phyloP scores from a whole-genome alignment of 2,329 filamentous ascomycete species.

The Simplicillium sp. region DNA sequence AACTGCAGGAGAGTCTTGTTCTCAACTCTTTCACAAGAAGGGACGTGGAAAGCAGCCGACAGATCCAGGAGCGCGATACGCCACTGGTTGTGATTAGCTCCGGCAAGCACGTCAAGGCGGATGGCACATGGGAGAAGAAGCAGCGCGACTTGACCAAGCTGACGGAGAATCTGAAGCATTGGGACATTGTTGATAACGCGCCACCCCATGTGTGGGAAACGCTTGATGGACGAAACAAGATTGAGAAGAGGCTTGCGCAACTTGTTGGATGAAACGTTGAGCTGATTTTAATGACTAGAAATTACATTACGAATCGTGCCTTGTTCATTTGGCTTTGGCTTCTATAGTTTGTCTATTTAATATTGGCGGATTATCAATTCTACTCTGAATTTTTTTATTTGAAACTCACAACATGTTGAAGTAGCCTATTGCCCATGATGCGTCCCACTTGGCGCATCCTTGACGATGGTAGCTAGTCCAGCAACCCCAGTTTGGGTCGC shows the following conservation, averaged over 20 bases:
- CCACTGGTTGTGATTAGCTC: conserved; percentile 78
- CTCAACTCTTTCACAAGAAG: conserved; percentile 75
- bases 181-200: conserved; percentile 80
- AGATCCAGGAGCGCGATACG: conserved; percentile 68
- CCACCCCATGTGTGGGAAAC: conserved; percentile 83
- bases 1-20: conserved; percentile 86
- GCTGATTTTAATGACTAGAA: neutral
- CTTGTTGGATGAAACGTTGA: conserved; percentile 37
- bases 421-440: too few species aligned
- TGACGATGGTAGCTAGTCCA: too few species aligned
- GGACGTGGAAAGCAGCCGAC: conserved; percentile 68
- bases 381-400: too few species aligned
- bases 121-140: conserved; percentile 68
- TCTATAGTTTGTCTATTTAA: neutral
- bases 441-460: too few species aligned
- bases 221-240: conserved; percentile 56
- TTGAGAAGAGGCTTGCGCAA: conserved; percentile 71
- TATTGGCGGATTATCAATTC: neutral
- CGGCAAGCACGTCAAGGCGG: conserved; percentile 56
- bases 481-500: too few species aligned
- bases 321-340: too few species aligned
- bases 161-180: conserved; percentile 68
- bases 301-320: too few species aligned
- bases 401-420: too few species aligned
- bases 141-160: conserved; percentile 77